Evolutionary conservation across 2,329 filamentous ascomycete species (phyloP), one percentile per base, ranked within the genome.

Genomic region (Neopestalotiopsis sp.): DNA sequence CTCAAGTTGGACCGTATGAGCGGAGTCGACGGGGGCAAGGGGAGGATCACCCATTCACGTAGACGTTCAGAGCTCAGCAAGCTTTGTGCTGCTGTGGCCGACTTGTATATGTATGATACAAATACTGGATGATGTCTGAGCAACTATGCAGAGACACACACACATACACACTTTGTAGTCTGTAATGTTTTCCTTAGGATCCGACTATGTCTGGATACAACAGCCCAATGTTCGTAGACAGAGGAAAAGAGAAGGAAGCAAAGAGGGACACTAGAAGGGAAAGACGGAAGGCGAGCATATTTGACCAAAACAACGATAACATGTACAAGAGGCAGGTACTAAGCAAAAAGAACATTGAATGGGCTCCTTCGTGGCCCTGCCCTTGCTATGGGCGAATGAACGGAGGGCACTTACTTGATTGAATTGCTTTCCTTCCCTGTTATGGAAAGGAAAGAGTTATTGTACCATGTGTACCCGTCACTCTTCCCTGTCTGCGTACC

Each of bases 1-100:
- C 67, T 69, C 68, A 64, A 76, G 67, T 40, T 77, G 66, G 58
- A 79, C 69, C 20, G 71, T 76, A 69, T 82, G 78, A 61, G 80
- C 59, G 49, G 64, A 70, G 59, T 45, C 66, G 65, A 61, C 49
- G 62, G 61, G 38, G 69, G 67, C 61, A 58, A 30, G 59, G 59
- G 71, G 67, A 61, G 69, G 40, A 74, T 76, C 74, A 76, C 76
- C 76, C 76, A 78, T 78, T 78, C 76, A 78, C 67, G 75, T 76
- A 71, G 71, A 34, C 34, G 59, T 38, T 62, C 30, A 64, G 40
- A 53, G 61, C 67, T 69, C 70, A 67, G 66, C 59, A 66, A 70
- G 69, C 70, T 67, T 28, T 28, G 53, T 65, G 61, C 69, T 65
- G 69, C 42, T 67, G 68, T 66, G 69, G 67, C 49, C 63, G 42